These are phyloP conservation scores for Antarctomyces pellizariae DNA, from an alignment of 495 filamentous ascomycete genomes.

Conservation along the genomic window DNA sequence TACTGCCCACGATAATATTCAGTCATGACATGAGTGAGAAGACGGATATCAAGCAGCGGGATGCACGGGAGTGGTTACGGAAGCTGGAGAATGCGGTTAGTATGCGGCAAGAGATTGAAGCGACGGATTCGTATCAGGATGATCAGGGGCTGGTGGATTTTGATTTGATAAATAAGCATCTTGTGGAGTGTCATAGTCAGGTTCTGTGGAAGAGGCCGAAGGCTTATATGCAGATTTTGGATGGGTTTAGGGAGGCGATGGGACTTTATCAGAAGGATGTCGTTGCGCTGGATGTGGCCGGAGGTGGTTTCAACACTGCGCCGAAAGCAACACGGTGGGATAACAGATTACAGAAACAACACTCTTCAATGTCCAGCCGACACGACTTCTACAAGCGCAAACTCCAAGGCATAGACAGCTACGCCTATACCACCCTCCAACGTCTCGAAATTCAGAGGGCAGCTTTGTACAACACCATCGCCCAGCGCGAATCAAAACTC, in stretches of 20 bases:
- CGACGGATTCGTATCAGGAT: slow-evolving; percentile 21
- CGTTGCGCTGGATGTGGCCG: slow-evolving; percentile 6
- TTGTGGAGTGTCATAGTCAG: slow-evolving; percentile 32
- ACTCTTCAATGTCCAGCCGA: slow-evolving; percentile 20
- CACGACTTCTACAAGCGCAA: slow-evolving; percentile 30
- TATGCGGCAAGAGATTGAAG: slow-evolving; percentile 27
- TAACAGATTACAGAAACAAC: slow-evolving; percentile 15
- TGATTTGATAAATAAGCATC: slow-evolving; percentile 28
- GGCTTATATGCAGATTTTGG: slow-evolving; percentile 28
- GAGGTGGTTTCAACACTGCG: too few relatives aligned
- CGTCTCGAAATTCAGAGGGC: slow-evolving; percentile 27
- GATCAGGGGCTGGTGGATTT: slow-evolving; percentile 25
- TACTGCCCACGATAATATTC: slow-evolving; percentile 28
- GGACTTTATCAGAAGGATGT: slow-evolving; percentile 14
- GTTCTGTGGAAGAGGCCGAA: slow-evolving; percentile 34
- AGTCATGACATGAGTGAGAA: slow-evolving; percentile 22
- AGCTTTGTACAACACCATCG: slow-evolving; percentile 34
- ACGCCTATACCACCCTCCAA: slow-evolving; percentile 28
- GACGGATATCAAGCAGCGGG: slow-evolving; percentile 28
- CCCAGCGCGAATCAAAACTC: slow-evolving; percentile 31
- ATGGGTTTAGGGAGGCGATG: slow-evolving; percentile 20
- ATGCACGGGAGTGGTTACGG: slow-evolving; percentile 29
- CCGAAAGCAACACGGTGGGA: too few relatives aligned
- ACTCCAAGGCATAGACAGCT: slow-evolving; percentile 30
- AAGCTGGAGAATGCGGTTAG: slow-evolving; percentile 30